Evolutionary conservation across 345 rosid genomes (phyloP).

Genomic region (Cochlearia excelsa): DNA sequence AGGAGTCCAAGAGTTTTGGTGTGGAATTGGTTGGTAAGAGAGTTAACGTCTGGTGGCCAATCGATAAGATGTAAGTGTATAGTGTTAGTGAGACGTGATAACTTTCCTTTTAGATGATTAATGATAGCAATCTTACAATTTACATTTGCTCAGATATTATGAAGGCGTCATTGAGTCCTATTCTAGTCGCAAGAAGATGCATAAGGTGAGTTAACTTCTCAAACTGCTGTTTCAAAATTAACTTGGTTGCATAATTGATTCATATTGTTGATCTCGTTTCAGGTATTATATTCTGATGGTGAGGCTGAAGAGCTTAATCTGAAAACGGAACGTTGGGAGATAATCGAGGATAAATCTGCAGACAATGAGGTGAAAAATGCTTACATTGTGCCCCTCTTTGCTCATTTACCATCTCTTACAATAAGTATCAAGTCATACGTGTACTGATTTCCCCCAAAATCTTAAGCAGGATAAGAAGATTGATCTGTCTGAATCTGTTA

Average conservation of each 20-base stretch:
- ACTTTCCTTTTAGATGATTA: slow-evolving; percentile 5
- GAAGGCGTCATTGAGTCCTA: slow-evolving; percentile 53
- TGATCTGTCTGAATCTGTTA: slow-evolving; percentile 32
- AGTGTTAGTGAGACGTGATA: not conserved
- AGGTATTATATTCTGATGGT: slow-evolving; percentile 70
- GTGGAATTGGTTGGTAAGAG: slow-evolving; percentile 48
- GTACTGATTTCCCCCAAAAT: slow-evolving; percentile 8
- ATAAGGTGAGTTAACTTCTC: slow-evolving; percentile 44
- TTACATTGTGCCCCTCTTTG: slow-evolving; percentile 5
- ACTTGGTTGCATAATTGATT: slow-evolving; percentile 13
- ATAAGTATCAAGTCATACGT: not conserved
- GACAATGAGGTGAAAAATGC: slow-evolving; percentile 9
- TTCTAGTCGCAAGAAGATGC: slow-evolving; percentile 39
- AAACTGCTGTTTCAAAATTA: slow-evolving; percentile 2
- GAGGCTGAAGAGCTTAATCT: slow-evolving; percentile 58
- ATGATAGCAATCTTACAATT: slow-evolving; percentile 11
- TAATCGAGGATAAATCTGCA: slow-evolving; percentile 28
- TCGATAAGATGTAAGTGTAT: slow-evolving; percentile 50
- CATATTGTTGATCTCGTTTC: slow-evolving; percentile 8
- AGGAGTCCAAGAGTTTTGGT: slow-evolving; percentile 40
- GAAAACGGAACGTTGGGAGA: slow-evolving; percentile 46
- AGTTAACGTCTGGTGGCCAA: slow-evolving; percentile 69
- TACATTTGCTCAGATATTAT: slow-evolving; percentile 55
- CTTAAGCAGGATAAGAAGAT: slow-evolving; percentile 38
- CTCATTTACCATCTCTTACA: not conserved